A percentile compares a stretch with the other conserved stretches of the same genome.
Conservation (phyloP, 2,329 filamentous ascomycete species). For the Epichloe festucae region DNA sequence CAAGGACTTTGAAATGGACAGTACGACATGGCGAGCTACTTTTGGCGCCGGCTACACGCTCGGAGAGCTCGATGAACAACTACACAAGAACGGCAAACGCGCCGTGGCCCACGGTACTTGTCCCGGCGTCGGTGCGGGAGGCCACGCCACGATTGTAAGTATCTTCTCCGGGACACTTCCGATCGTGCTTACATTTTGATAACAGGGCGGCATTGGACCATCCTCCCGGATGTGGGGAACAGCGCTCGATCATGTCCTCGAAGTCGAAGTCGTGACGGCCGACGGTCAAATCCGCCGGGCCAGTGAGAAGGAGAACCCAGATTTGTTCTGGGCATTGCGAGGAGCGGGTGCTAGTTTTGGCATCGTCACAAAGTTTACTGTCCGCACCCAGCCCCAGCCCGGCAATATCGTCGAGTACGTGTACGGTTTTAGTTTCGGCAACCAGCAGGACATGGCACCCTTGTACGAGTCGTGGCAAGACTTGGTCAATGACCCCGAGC, state of each 20-base stretch:
- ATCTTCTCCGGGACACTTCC: background rate
- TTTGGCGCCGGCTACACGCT: conserved; percentile 42
- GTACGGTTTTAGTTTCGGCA: conserved; percentile 38
- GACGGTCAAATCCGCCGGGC: conserved; percentile 37
- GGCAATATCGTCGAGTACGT: conserved; percentile 44
- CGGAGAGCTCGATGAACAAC: conserved; percentile 34
- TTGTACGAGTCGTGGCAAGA: conserved; percentile 46
- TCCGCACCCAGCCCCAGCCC: conserved; percentile 43
- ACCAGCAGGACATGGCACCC: conserved; percentile 31
- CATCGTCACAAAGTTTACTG: conserved; percentile 42
- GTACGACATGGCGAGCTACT: conserved; percentile 36
- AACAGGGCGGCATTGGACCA: conserved; percentile 43
- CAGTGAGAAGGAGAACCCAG: conserved; percentile 32
- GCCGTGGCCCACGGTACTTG: conserved; percentile 48
- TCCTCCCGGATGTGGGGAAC: conserved; percentile 47
- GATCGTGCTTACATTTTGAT: background rate
- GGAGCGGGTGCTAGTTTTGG: conserved; percentile 45
- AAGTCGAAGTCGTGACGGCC: conserved; percentile 43
- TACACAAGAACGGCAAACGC: conserved; percentile 39
- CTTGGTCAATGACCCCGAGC: conserved; percentile 36
- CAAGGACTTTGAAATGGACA: conserved; percentile 39
- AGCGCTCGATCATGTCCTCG: conserved; percentile 40
- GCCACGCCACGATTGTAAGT: conserved; percentile 42
- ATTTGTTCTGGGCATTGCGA: conserved; percentile 44
- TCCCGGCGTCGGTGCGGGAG: conserved; percentile 42